These are phyloP conservation scores for Kwoniella sp. DNA, from an alignment of 768 basidiomycete species.

Conservation along the genomic window DNA sequence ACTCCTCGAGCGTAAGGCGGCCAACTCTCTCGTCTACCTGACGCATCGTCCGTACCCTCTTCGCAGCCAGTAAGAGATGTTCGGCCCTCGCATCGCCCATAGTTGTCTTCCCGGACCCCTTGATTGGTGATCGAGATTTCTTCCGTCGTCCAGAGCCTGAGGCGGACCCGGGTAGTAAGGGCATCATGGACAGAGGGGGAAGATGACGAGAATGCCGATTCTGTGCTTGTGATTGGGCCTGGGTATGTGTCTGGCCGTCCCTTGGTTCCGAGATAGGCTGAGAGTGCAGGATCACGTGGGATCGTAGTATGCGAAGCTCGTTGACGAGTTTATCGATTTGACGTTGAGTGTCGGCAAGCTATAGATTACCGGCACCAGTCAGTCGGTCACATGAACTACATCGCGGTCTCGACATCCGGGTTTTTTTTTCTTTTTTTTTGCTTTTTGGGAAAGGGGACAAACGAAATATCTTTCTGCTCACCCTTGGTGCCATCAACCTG, in stretches of 20 bases:
- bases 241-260: neutral
- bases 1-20: constrained; percentile 42
- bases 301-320: constrained; percentile 44
- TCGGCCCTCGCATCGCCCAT: constrained; percentile 52
- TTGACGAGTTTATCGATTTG: constrained; percentile 51
- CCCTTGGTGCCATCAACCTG: constrained; percentile 49
- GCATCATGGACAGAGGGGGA: neutral
- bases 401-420: too few species aligned
- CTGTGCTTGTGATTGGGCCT: too few species aligned
- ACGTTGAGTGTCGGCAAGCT: constrained; percentile 50
- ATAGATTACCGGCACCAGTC: too few species aligned
- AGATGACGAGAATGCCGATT: neutral
- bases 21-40: constrained; percentile 30
- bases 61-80: constrained; percentile 47
- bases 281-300: constrained; percentile 37
- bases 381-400: too few species aligned
- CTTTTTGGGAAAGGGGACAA: neutral
- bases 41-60: constrained; percentile 39
- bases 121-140: constrained; percentile 30
- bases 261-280: constrained; percentile 13
- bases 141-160: neutral
- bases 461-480: too few species aligned
- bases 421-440: too few species aligned
- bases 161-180: neutral
- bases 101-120: constrained; percentile 17